A percentile compares a stretch with the other conserved stretches of the same genome.
Conservation (phyloP, 2,329 filamentous ascomycete genomes). For the Epichloe gansuensis region DNA sequence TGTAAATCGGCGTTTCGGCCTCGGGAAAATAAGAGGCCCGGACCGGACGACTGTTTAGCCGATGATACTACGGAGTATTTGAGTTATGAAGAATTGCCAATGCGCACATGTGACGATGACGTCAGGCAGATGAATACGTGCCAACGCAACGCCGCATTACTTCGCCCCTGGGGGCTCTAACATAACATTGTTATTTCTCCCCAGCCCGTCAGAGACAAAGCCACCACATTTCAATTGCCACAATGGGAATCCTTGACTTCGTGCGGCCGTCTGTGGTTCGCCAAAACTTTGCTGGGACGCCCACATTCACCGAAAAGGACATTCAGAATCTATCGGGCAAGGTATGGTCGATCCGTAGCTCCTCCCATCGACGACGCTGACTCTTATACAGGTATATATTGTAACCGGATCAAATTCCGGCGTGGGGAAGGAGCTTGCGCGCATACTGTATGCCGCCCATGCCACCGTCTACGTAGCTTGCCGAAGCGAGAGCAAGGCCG, state of each 20-base stretch:
- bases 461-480: slow-evolving; percentile 43
- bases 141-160: too few relatives aligned
- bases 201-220: too few relatives aligned
- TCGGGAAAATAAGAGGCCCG: too few relatives aligned
- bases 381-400: slow-evolving; percentile 28
- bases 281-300: slow-evolving; percentile 9
- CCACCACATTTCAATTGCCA: not conserved
- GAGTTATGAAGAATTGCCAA: too few relatives aligned
- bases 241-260: not conserved
- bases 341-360: slow-evolving; percentile 27
- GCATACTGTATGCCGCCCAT: slow-evolving; percentile 40
- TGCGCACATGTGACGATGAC: too few relatives aligned
- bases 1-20: too few relatives aligned
- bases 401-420: slow-evolving; percentile 32
- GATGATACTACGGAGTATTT: too few relatives aligned
- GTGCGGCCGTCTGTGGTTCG: not conserved
- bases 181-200: too few relatives aligned
- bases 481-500: slow-evolving; percentile 32
- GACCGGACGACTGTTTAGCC: too few relatives aligned
- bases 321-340: slow-evolving; percentile 36
- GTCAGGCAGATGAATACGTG: too few relatives aligned
- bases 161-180: too few relatives aligned
- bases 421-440: slow-evolving; percentile 38
- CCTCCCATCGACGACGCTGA: too few relatives aligned
- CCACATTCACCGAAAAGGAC: slow-evolving; percentile 37